Conservation (phyloP, 108 stramenopile genomes). For the Cafeteria roenbergensis region DNA sequence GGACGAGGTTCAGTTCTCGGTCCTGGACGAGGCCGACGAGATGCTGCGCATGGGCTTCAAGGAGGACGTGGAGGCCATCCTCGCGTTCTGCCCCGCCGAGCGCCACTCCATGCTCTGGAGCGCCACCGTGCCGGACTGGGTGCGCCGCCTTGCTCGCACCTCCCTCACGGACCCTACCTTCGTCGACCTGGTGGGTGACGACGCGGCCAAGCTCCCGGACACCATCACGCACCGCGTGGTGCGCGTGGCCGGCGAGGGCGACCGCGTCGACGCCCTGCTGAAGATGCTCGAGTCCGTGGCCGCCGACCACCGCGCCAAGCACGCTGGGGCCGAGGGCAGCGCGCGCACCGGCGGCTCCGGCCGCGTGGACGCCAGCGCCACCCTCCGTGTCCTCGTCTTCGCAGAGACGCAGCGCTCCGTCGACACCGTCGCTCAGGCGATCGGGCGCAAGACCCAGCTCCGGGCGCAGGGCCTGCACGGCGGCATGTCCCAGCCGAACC, state of each 20-base stretch:
- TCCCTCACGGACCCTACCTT: slow-evolving; percentile 68
- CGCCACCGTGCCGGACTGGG: slow-evolving; percentile 92
- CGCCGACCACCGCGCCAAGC: too few species aligned
- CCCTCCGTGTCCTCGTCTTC: slow-evolving; percentile 59
- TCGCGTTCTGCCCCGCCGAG: slow-evolving; percentile 49
- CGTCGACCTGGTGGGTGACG: slow-evolving; percentile 76
- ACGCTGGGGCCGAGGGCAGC: too few species aligned
- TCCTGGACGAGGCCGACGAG: slow-evolving; percentile 98
- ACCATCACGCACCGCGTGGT: slow-evolving; percentile 85
- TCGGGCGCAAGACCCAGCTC: slow-evolving; percentile 74
- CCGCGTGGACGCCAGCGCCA: slow-evolving; percentile 65
- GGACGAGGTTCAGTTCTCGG: slow-evolving; percentile 55
- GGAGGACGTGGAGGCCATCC: slow-evolving; percentile 86
- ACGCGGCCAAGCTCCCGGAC: slow-evolving; percentile 60
- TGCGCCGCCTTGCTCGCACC: slow-evolving; percentile 63
- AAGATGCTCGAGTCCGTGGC: too few species aligned
- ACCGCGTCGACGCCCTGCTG: too few species aligned
- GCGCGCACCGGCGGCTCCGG: too few species aligned
- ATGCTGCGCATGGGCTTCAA: slow-evolving; percentile 99
- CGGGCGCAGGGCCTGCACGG: neutral
- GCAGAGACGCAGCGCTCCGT: too few species aligned
- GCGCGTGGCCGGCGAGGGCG: too few species aligned
- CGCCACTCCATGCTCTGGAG: slow-evolving; percentile 82
- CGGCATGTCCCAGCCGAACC: slow-evolving; percentile 15
- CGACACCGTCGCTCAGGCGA: slow-evolving; percentile 65